Percentiles rank a stretch among this genome's conserved stretches.
Conservation (phyloP, 495 filamentous ascomycete species). For the Tetracladium marchalianum region DNA sequence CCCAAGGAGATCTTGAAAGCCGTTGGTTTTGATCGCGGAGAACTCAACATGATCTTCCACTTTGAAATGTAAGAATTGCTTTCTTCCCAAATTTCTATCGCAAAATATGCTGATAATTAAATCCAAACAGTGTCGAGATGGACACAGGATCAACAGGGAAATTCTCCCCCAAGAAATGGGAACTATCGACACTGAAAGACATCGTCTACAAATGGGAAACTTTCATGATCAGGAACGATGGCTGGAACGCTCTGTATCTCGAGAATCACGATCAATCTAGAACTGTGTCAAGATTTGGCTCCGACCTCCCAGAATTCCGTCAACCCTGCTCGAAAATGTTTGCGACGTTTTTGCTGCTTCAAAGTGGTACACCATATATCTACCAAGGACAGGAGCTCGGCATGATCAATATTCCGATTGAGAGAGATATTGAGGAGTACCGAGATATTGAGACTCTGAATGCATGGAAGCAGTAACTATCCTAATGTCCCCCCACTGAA, state of each 20-base stretch:
- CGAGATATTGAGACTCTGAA: constrained; percentile 62
- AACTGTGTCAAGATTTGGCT: constrained; percentile 47
- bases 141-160: constrained; percentile 44
- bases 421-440: constrained; percentile 57
- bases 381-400: constrained; percentile 75
- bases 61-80: constrained; percentile 51
- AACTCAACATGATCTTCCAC: constrained; percentile 71
- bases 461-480: constrained; percentile 29
- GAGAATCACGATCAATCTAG: constrained; percentile 69
- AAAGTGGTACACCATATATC: constrained; percentile 60
- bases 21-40: constrained; percentile 46
- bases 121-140: constrained; percentile 44
- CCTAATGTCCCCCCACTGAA: background rate
- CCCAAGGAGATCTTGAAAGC: constrained; percentile 47
- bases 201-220: constrained; percentile 57
- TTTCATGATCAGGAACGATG: constrained; percentile 59
- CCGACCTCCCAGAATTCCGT: constrained; percentile 36
- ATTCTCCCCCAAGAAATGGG: constrained; percentile 35
- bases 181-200: constrained; percentile 45
- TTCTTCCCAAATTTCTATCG: constrained; percentile 29
- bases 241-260: constrained; percentile 64
- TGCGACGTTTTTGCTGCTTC: constrained; percentile 44
- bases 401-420: constrained; percentile 58
- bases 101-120: constrained; percentile 38
- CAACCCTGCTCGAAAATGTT: constrained; percentile 50